A percentile compares a stretch with the other conserved stretches of the same genome.
Conservation (phyloP, 1,284 basidiomycete species). For the Filobasidium uniguttulatum region DNA sequence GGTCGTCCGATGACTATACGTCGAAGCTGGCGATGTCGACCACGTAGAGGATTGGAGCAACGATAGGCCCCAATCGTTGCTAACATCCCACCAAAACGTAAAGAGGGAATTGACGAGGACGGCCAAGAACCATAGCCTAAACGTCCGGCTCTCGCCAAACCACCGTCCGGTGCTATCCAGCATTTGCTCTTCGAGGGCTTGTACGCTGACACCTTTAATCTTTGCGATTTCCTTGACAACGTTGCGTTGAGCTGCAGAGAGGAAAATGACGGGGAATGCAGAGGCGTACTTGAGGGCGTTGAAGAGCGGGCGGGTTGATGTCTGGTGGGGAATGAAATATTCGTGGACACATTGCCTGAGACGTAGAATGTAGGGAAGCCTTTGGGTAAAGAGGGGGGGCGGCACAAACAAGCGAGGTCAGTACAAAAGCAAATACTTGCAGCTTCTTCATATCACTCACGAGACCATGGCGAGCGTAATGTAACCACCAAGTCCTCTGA, state of each 20-base stretch:
- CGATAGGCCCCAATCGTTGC: constrained; percentile 91
- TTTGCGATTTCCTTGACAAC: constrained; percentile 48
- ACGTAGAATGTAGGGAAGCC: constrained; percentile 79
- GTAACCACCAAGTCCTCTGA: constrained; percentile 53
- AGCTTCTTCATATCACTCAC: constrained; percentile 45
- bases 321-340: constrained; percentile 54
- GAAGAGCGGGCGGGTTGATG: constrained; percentile 59
- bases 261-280: constrained; percentile 91
- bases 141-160: constrained; percentile 63
- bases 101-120: constrained; percentile 82
- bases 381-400: constrained; percentile 28
- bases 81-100: constrained; percentile 99
- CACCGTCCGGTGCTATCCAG: constrained; percentile 43
- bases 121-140: constrained; percentile 74
- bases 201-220: constrained; percentile 39
- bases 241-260: constrained; percentile 70
- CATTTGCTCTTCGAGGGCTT: constrained; percentile 22
- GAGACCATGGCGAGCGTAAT: constrained; percentile 73
- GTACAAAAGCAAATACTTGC: not conserved
- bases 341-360: constrained; percentile 88
- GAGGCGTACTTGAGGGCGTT: constrained; percentile 96
- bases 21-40: constrained; percentile 15
- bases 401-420: not conserved
- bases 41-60: constrained; percentile 46
- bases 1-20: not conserved